phyloP scores from a whole-genome alignment of 352 stramenopile genomes.

The Phytophthora syringae region DNA sequence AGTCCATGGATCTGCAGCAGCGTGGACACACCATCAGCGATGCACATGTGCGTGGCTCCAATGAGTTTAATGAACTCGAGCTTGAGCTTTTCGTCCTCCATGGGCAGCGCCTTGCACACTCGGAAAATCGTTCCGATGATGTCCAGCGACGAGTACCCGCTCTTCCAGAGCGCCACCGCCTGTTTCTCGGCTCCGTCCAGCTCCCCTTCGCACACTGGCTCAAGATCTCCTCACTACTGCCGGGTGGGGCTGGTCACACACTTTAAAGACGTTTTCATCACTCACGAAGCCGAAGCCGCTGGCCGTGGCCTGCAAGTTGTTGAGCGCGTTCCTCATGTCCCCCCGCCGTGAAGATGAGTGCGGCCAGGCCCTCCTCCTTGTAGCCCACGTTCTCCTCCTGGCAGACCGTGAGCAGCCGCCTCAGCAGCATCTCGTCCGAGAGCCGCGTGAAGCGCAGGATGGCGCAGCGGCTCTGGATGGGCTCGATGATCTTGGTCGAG shows the following conservation, averaged over 20 bases:
- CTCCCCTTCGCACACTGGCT: slow-evolving; percentile 80
- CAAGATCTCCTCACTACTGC: slow-evolving; percentile 74
- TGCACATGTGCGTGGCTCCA: slow-evolving; percentile 93
- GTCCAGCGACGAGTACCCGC: slow-evolving; percentile 96
- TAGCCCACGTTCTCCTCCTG: slow-evolving; percentile 90
- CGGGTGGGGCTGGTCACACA: slow-evolving; percentile 97
- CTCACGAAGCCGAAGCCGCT: slow-evolving; percentile 96
- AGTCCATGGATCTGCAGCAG: slow-evolving; percentile 96
- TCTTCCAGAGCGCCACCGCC: slow-evolving; percentile 74
- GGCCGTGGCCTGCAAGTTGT: slow-evolving; percentile 98
- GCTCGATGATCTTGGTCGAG: slow-evolving; percentile 99
- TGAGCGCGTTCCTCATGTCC: slow-evolving; percentile 99
- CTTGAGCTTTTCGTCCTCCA: slow-evolving; percentile 84
- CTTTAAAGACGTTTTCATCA: slow-evolving; percentile 96
- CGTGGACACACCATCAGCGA: slow-evolving; percentile 92
- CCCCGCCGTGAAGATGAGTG: slow-evolving; percentile 98
- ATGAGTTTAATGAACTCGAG: slow-evolving; percentile 93
- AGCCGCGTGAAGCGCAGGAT: slow-evolving; percentile 98
- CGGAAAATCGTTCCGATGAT: slow-evolving; percentile 99
- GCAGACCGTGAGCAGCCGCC: slow-evolving; percentile 94
- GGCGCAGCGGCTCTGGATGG: slow-evolving; percentile 98
- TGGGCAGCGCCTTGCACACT: slow-evolving; percentile 90
- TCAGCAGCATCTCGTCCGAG: slow-evolving; percentile 96
- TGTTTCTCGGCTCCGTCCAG: slow-evolving; percentile 85
- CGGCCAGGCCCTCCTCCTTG: slow-evolving; percentile 94